Evolutionary conservation across 768 basidiomycete species (phyloP), one percentile per base, ranked within the genome.

Genomic region (Naganishia onofrii): DNA sequence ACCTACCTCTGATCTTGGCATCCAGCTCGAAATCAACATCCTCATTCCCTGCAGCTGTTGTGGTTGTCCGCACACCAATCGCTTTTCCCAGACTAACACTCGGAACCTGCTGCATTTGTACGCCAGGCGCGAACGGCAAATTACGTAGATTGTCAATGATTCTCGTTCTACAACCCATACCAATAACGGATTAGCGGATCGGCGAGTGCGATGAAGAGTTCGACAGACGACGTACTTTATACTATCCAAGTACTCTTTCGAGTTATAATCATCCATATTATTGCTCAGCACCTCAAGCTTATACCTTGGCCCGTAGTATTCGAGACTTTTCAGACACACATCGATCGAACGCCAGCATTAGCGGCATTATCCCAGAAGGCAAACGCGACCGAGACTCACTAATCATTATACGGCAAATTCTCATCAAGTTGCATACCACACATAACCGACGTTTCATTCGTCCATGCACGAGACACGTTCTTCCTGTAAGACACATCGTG

Each of bases 231-330:
- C 86, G 69, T 70, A 91, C 89, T 89, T 86, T 66, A 94, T 89
- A 74, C 84, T 84, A 69, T 95, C 89, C 38, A 98, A 81, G 32
- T 90, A 90, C 12, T 94, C 90, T 72, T 85, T 86, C 70, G 88
- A 81, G 78, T 98, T 99, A 75, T 91, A 82, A 76, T 98, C 92
- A 71, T 96, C 93, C 90, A 95, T 92, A 77, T 98, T 98, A 76
- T 90, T 97, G 72, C 86, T 85, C 29, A 88, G 85, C 1, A 99
- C 94, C 76, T 97, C 94, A 44, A 99, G 84, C 71, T 93, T 85
- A 81, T 94, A 99, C 71, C 93, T 84, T 19, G 95, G 95, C 0
- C 94, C 96, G 79, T 94, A 98, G 89, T 93, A 99, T 80, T 98
- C 95, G 78, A 97, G 91, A 79, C 93, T 95, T 74, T n/a, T 88